Evolutionary conservation across 208 protist species (phyloP).

Genomic region (Acanthamoeba royreba): DNA sequence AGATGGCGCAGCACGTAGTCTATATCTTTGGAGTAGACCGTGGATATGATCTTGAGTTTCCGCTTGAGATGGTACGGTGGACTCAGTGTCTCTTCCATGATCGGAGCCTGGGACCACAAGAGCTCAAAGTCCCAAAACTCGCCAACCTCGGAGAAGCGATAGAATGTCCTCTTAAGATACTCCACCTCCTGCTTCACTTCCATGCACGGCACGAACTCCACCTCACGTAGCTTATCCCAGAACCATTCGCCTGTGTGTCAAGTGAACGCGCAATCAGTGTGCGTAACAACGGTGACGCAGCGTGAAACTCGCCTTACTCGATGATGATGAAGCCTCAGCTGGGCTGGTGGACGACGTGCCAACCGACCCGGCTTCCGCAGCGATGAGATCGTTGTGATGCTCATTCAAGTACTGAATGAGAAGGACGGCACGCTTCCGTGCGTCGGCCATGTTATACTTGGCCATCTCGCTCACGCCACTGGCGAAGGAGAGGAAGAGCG

Average conservation of each 20-base stretch:
- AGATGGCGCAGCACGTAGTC: constrained; percentile 1
- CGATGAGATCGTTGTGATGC: neutral
- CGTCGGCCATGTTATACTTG: neutral
- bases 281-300: no score
- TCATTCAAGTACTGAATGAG: constrained; percentile 26
- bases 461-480: neutral
- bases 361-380: no score
- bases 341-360: no score
- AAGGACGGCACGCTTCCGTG: neutral
- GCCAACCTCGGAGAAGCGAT: neutral
- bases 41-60: neutral
- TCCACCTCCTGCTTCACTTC: neutral
- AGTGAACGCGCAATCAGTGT: no score
- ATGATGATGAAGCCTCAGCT: no score
- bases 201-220: constrained; percentile 36
- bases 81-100: neutral
- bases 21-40: neutral
- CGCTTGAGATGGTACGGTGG: neutral
- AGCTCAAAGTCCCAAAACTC: constrained; percentile 43
- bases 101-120: neutral
- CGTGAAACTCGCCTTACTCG: no score
- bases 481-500: neutral
- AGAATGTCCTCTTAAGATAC: neutral
- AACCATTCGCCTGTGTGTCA: neutral
- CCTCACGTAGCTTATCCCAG: neutral